Evolutionary conservation across 495 filamentous ascomycete species (phyloP), one percentile per base, ranked within the genome.

Genomic region (Neurospora pannonica): DNA sequence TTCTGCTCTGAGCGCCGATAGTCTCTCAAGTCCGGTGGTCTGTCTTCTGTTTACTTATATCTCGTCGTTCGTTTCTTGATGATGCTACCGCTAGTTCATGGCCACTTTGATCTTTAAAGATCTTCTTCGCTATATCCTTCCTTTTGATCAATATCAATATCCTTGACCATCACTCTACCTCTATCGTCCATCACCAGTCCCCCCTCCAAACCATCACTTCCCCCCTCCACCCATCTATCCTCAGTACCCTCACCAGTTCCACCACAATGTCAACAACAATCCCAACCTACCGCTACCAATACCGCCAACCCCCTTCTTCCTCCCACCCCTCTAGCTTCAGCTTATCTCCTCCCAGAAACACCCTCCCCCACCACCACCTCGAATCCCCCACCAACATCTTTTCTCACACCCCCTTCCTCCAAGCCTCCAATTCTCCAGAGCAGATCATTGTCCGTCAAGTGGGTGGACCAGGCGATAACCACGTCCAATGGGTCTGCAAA

Each of bases 381-480:
- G 76, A 77, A 38, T 78, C 76, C 5, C 71, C 77, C 1, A 71
- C 70, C 19, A 34, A 75, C 70, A 74, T 75, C 71, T 36, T 34
- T 34, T 34, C 34, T 34, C 31, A 31, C 31, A n/a, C n/a, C n/a
- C n/a, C n/a, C n/a, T n/a, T n/a, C n/a, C n/a, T n/a, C n/a, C n/a
- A n/a, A n/a, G n/a, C n/a, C n/a, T n/a, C n/a, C n/a, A n/a, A n/a
- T n/a, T n/a, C n/a, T n/a, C n/a, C 19, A 62, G 54, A 62, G 1
- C 67, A 71, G 6, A 78, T 83, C 62, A 72, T 81, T 19, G 76
- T 74, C 46, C 80, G 79, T 1, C 78, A 76, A 9, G 70, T 54
- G 7, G 75, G 77, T 21, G 79, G 80, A 3, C 24, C 71, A 10
- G 71, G 71, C 4, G 73, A 81, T 15, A 82, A 83, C 70, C 72